Evolutionary conservation across 148 eudicot genomes (phyloP), one percentile per base, ranked within the genome.

Genomic region (Cornus suecica): DNA sequence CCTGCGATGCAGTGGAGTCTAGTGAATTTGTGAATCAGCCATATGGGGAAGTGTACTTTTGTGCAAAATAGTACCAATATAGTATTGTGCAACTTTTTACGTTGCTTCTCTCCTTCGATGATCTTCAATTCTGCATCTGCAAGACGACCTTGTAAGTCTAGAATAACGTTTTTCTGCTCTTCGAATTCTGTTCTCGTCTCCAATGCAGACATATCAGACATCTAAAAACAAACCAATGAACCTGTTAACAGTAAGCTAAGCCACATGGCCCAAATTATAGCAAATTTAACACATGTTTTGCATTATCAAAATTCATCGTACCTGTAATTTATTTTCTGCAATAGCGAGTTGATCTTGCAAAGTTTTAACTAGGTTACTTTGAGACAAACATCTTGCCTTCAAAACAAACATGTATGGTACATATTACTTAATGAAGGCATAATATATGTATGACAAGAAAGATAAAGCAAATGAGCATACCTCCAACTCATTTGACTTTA

Each of bases 11-110:
- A 27, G 54, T 60, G 72, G 5, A 30, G 9, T 34, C 84, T 14
- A 60, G 66, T 70, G 58, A 65, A 65, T 13, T 65, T 42, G 29
- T 68, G 25, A 41, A 30, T n/a, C 27, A 52, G 37, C 73, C 78
- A 5, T 0, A 52, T 52, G 58, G 3, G 58, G 18, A 20, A 14
- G 58, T 52, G 22, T 52, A 52, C 22, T 14, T 10, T 60, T 52
- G 62, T 26, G 66, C 1, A 65, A 78, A 68, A 65, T 4, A 25
- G 74, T 90, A 92, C 97, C 99, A 95, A 75, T 83, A 95, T 92
- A 29, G 97, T 95, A 78, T 95, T 92, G 71, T 95, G 99, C 83
- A 95, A 87, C 88, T 91, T 95, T 79, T 90, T 95, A 16, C 99
- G 97, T 28, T 92, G 76, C 23, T 85, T 87, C 76, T 95, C 97